Conservation (phyloP, 495 filamentous ascomycete genomes). For the Talaromyces stipitatus region DNA sequence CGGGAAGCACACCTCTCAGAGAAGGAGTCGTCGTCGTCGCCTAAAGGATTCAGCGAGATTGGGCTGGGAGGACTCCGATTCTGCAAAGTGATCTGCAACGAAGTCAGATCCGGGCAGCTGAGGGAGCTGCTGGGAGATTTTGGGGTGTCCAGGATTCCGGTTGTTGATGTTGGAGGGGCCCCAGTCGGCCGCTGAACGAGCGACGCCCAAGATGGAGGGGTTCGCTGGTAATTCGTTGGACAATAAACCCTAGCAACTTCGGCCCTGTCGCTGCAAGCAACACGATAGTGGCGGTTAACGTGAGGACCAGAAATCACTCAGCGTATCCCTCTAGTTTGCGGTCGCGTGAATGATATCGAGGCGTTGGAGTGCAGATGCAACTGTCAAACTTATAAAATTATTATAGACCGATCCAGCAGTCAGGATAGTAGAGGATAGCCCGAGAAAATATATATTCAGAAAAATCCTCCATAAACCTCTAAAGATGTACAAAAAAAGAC, state of each 20-base stretch:
- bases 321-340: background rate
- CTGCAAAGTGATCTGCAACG: slow-evolving; percentile 26
- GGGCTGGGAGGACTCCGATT: slow-evolving; percentile 18
- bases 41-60: slow-evolving; percentile 12
- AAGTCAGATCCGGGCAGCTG: slow-evolving; percentile 46
- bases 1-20: slow-evolving; percentile 25
- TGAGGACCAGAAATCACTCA: background rate
- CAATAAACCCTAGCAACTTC: background rate
- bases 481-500: background rate
- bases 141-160: slow-evolving; percentile 41
- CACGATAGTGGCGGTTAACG: background rate
- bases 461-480: background rate
- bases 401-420: background rate
- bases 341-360: too few species aligned
- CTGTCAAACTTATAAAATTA: background rate
- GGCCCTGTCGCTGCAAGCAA: background rate
- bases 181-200: slow-evolving; percentile 6
- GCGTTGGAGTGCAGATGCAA: background rate
- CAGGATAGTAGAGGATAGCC: background rate
- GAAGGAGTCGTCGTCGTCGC: slow-evolving; percentile 17
- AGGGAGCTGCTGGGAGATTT: slow-evolving; percentile 38
- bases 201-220: slow-evolving; percentile 4
- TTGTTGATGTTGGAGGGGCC: slow-evolving; percentile 7
- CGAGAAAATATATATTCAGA: background rate
- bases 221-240: background rate